These are phyloP conservation scores for Yarrowia keelungensis DNA, from an alignment of 805 yeast species.

Conservation along the genomic window DNA sequence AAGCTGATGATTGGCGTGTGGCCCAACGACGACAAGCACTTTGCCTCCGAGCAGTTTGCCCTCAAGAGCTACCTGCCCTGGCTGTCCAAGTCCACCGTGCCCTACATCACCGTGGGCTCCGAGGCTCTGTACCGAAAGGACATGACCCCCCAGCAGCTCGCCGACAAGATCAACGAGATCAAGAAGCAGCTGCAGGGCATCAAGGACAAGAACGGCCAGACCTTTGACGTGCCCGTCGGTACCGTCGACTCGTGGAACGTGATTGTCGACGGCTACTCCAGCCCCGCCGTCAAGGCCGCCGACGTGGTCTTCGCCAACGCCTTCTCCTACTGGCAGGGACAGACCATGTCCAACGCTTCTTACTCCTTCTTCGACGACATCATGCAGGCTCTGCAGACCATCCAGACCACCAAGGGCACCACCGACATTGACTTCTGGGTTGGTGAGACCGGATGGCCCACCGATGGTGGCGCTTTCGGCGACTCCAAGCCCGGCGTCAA, in stretches of 20 bases:
- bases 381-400: slow-evolving; percentile 92
- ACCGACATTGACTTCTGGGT: slow-evolving; percentile 91
- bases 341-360: slow-evolving; percentile 78
- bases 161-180: slow-evolving; percentile 67
- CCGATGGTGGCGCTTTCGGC: slow-evolving; percentile 78
- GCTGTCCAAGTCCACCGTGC: slow-evolving; percentile 65
- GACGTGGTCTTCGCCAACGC: slow-evolving; percentile 93
- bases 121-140: slow-evolving; percentile 95
- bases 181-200: slow-evolving; percentile 61
- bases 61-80: slow-evolving; percentile 72
- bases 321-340: slow-evolving; percentile 99
- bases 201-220: slow-evolving; percentile 79
- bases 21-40: slow-evolving; percentile 90
- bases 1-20: slow-evolving; percentile 84
- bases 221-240: slow-evolving; percentile 81
- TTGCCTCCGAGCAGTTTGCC: slow-evolving; percentile 74
- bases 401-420: slow-evolving; percentile 85
- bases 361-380: slow-evolving; percentile 95
- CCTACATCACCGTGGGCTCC: slow-evolving; percentile 88
- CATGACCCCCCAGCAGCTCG: slow-evolving; percentile 75
- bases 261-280: slow-evolving; percentile 76
- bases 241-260: slow-evolving; percentile 97
- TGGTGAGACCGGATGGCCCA: slow-evolving; percentile 98
- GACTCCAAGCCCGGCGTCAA: slow-evolving; percentile 68
- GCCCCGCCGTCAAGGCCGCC: slow-evolving; percentile 76